phyloP scores from a whole-genome alignment of 169 alveolate species.

The Haemoproteus tartakovskyi region DNA sequence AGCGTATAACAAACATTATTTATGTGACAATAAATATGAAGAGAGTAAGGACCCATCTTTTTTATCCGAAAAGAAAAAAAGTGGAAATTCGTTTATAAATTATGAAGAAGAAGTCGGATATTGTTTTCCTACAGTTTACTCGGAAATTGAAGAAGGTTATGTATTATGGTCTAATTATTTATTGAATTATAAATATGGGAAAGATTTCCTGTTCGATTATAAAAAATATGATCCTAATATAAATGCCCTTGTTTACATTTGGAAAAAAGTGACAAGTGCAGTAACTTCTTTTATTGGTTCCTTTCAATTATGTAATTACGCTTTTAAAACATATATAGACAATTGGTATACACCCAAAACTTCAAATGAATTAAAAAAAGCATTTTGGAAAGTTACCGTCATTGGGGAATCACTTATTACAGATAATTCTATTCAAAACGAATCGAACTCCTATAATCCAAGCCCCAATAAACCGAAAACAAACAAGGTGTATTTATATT shows the following conservation, averaged over 20 bases:
- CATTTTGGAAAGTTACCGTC: slow-evolving; percentile 12
- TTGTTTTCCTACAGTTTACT: slow-evolving; percentile 35
- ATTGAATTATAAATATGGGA: slow-evolving; percentile 53
- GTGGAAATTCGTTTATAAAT: too few species aligned
- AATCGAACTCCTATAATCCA: background rate
- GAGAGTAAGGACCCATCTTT: background rate
- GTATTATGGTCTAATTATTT: slow-evolving; percentile 59
- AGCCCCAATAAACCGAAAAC: background rate
- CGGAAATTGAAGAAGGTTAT: slow-evolving; percentile 33
- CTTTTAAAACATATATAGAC: slow-evolving; percentile 14
- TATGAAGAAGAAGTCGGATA: slow-evolving; percentile 60
- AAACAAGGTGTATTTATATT: slow-evolving; percentile 3
- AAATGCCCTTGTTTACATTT: slow-evolving; percentile 3
- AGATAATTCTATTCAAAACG: background rate
- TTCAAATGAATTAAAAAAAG: slow-evolving; percentile 16
- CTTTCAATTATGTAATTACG: background rate
- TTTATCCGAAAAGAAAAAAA: slow-evolving; percentile 11
- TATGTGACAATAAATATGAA: slow-evolving; percentile 44
- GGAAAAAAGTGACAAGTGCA: background rate
- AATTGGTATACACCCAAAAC: slow-evolving; percentile 21
- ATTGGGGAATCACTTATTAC: slow-evolving; percentile 15
- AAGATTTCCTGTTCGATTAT: slow-evolving; percentile 13
- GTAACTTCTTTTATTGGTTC: background rate
- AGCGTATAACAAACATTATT: slow-evolving; percentile 21
- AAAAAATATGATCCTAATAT: slow-evolving; percentile 38